Evolutionary conservation across 768 basidiomycete genomes (phyloP).

Genomic region (Pholiota microspora): DNA sequence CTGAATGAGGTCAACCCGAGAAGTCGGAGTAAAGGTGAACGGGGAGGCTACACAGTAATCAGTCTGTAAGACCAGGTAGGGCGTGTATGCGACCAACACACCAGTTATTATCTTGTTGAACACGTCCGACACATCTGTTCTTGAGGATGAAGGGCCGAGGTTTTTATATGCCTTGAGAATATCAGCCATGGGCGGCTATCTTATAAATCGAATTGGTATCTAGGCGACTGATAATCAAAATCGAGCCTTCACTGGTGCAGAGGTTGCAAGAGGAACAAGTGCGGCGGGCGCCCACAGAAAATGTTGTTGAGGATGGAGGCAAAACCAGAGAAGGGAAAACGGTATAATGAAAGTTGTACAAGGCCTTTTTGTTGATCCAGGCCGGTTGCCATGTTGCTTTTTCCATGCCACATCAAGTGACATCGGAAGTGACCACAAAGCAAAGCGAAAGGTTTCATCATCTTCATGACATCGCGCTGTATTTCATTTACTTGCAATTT

Average conservation of each 20-base stretch:
- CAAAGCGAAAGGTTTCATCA: background rate
- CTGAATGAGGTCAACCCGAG: conserved; percentile 56
- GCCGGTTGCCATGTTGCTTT: conserved; percentile 27
- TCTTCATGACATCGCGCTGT: background rate
- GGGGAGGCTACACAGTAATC: conserved; percentile 38
- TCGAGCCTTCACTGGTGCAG: background rate
- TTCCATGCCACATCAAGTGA: conserved; percentile 11
- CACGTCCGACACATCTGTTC: conserved; percentile 42
- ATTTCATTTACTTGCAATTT: background rate
- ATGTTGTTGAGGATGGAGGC: conserved; percentile 7
- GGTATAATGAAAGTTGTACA: background rate
- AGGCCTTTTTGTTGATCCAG: conserved; percentile 14
- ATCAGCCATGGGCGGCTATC: conserved; percentile 39
- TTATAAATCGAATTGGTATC: background rate
- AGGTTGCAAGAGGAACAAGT: background rate
- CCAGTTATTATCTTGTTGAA: conserved; percentile 53
- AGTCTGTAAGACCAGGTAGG: conserved; percentile 1
- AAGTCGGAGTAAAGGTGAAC: conserved; percentile 42
- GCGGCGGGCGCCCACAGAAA: background rate
- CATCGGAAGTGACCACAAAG: background rate
- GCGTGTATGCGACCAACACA: conserved; percentile 21
- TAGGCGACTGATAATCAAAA: background rate
- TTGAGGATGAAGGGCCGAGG: conserved; percentile 45
- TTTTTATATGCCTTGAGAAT: conserved; percentile 44
- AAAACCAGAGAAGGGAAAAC: background rate